Base-by-base conservation (phyloP, 805 yeast genomes). In the Blastobotrys chiropterorum region DNA sequence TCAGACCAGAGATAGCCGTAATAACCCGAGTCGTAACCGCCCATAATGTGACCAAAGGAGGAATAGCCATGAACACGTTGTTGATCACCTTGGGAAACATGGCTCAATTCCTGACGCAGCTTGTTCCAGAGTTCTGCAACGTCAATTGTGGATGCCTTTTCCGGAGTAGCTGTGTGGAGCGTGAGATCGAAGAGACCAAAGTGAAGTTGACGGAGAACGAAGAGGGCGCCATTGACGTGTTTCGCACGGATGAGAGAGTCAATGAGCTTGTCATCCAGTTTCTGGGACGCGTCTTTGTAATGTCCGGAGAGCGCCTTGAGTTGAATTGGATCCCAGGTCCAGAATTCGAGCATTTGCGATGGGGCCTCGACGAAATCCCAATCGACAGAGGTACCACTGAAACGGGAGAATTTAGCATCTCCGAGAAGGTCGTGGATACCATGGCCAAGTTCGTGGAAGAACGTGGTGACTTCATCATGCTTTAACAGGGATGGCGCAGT, bases 301-400 rank as follows among this genome's bases (percentile, higher is more conserved):
- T 88, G 96, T 17, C 78, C 72, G 0, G 92, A 82, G 50, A 88
- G 68, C 7, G 65, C 62, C 59, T 72, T 76, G 57, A 88, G 72
- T 66, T 81, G 83, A 40, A 74, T 70, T 50, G 75, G 75, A 50
- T 83, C 78, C 95, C 96, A 88, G 39, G 90, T 84, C 88, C 94
- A 88, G 67, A 81, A 85, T 67, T 88, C 96, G 60, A 88, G 73
- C 82, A 88, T 80, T 71, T 88, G 96, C 1, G 95, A 87, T 22
- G 96, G 96, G 53, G 92, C 87, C 68, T 88, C 96, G 47, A 88
- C 95, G 69, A 88, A 88, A 69, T 88, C 96, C 77, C 94, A 76
- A 39, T 85, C 81, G 44, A 86, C 92, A 40, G 78, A 73, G 30
- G 90, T 83, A 19, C 95, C 95, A 62, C 81, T 85, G 69, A 86